Percentiles rank a stretch among this genome's conserved stretches.
These are phyloP conservation scores for Lasiosphaeria hispida DNA, from an alignment of 495 filamentous ascomycete genomes.

Conservation along the genomic window DNA sequence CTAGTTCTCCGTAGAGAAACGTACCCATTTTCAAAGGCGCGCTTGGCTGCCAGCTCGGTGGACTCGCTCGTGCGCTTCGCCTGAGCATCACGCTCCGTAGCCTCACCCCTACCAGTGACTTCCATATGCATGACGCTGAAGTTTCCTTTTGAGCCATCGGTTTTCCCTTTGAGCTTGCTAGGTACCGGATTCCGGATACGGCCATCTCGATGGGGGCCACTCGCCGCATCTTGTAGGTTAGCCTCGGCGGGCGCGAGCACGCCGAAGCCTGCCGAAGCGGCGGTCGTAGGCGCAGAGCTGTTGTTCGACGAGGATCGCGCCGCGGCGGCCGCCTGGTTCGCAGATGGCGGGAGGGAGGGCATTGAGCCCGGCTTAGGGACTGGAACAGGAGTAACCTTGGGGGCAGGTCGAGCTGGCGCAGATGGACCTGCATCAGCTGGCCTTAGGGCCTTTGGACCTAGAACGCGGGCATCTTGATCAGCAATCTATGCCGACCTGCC, in stretches of 20 bases:
- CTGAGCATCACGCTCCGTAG: slow-evolving; percentile 46
- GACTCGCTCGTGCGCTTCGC: slow-evolving; percentile 57
- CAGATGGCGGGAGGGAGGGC: slow-evolving; percentile 15
- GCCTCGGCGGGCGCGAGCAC: slow-evolving; percentile 19
- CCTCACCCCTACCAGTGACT: slow-evolving; percentile 41
- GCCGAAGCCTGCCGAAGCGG: slow-evolving; percentile 14
- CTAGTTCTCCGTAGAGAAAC: slow-evolving; percentile 48
- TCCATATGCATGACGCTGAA: slow-evolving; percentile 60
- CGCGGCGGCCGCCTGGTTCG: slow-evolving; percentile 4
- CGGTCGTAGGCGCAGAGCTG: neutral
- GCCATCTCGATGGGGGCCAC: slow-evolving; percentile 41
- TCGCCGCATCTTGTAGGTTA: slow-evolving; percentile 23
- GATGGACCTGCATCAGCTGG: slow-evolving; percentile 8
- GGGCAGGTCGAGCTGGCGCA: slow-evolving; percentile 5
- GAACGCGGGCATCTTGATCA: slow-evolving; percentile 6
- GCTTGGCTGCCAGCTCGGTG: slow-evolving; percentile 51
- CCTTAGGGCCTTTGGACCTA: slow-evolving; percentile 20
- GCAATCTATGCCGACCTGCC: slow-evolving; percentile 1
- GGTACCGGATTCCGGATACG: slow-evolving; percentile 57
- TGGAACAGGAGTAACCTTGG: slow-evolving; percentile 25
- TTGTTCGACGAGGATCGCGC: slow-evolving; percentile 8
- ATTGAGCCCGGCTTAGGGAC: slow-evolving; percentile 25
- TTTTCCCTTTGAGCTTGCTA: slow-evolving; percentile 56
- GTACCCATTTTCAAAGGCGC: slow-evolving; percentile 51
- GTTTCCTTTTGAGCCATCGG: slow-evolving; percentile 56